Percentiles rank a stretch among this genome's conserved stretches.
phyloP scores from a whole-genome alignment of 768 basidiomycete species.

The Lactarius sp. region DNA sequence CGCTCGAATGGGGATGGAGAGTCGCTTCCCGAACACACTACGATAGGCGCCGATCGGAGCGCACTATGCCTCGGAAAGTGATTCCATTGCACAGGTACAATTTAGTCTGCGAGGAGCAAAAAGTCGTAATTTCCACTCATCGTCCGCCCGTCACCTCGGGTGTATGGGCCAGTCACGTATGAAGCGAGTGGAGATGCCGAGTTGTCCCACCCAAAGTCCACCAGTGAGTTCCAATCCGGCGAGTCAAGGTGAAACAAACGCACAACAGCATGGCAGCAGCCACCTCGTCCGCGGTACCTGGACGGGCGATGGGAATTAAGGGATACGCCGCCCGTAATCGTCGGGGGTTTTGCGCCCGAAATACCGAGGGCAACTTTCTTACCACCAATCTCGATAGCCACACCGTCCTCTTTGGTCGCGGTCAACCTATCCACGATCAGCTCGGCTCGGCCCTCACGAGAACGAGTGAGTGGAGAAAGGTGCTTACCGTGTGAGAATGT shows the following conservation, averaged over 20 bases:
- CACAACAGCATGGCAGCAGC: slow-evolving; percentile 74
- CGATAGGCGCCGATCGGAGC: slow-evolving; percentile 15
- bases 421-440: slow-evolving; percentile 49
- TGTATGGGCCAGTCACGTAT: slow-evolving; percentile 76
- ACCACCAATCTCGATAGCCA: slow-evolving; percentile 70
- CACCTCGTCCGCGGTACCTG: slow-evolving; percentile 69
- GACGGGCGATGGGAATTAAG: slow-evolving; percentile 61
- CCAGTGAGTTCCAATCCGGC: slow-evolving; percentile 10
- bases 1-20: slow-evolving; percentile 57
- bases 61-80: slow-evolving; percentile 8
- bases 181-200: slow-evolving; percentile 73
- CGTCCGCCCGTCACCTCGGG: slow-evolving; percentile 76
- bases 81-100: slow-evolving; percentile 17
- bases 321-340: slow-evolving; percentile 36
- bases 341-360: slow-evolving; percentile 46
- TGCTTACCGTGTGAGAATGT: slow-evolving; percentile 68
- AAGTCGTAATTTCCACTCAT: slow-evolving; percentile 20
- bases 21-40: slow-evolving; percentile 30
- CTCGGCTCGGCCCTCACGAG: neutral
- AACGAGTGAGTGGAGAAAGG: neutral
- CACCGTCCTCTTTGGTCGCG: slow-evolving; percentile 72
- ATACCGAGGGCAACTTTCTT: slow-evolving; percentile 82
- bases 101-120: slow-evolving; percentile 5
- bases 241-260: slow-evolving; percentile 31
- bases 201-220: slow-evolving; percentile 36